phyloP scores from a whole-genome alignment of 306 rosid species.

The Chamaecrista fasciculata region DNA sequence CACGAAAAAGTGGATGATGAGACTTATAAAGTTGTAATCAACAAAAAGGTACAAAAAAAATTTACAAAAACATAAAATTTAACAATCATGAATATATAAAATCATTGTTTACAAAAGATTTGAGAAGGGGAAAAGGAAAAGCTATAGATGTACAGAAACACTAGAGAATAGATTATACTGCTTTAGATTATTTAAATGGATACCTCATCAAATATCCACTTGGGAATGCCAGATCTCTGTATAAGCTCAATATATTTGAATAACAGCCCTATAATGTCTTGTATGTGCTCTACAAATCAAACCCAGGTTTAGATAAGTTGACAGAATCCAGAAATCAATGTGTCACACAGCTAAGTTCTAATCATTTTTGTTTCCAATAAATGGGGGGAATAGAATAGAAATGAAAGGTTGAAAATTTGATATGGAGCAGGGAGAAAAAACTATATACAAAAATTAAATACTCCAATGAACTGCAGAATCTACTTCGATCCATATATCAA shows the following conservation, averaged over 20 bases:
- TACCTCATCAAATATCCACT: conserved; percentile 98
- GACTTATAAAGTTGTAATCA: neutral
- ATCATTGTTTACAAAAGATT: neutral
- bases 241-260: conserved; percentile 77
- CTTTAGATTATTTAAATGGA: conserved; percentile 19
- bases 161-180: neutral
- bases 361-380: neutral
- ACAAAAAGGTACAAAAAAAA: neutral
- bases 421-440: neutral
- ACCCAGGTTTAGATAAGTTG: conserved; percentile 24
- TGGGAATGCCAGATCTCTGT: conserved; percentile 69
- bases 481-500: neutral
- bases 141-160: neutral
- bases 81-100: neutral
- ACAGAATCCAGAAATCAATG: conserved; percentile 21
- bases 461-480: neutral
- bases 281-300: conserved; percentile 63
- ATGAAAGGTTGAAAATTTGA: neutral
- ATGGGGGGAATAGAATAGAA: neutral
- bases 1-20: neutral
- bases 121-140: neutral
- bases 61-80: neutral
- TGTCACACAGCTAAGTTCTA: neutral
- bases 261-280: conserved; percentile 75
- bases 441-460: neutral